These are phyloP conservation scores for Staphylotrichum longicolle DNA, from an alignment of 495 filamentous ascomycete genomes.

Conservation along the genomic window DNA sequence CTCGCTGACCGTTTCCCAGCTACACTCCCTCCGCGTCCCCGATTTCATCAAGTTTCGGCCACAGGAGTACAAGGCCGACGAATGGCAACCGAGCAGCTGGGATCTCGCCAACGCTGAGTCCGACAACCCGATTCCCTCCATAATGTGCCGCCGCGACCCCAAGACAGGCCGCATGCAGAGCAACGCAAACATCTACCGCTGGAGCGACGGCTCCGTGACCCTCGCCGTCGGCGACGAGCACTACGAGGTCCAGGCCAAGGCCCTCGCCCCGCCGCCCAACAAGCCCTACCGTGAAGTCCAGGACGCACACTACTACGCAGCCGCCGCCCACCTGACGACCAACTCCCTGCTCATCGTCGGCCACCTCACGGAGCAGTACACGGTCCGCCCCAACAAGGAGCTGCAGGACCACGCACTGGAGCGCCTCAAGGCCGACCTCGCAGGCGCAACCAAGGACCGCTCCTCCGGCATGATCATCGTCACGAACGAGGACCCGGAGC, in stretches of 20 bases:
- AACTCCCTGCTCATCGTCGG: constrained; percentile 71
- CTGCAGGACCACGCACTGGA: constrained; percentile 76
- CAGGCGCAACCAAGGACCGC: constrained; percentile 52
- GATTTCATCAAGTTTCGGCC: constrained; percentile 75
- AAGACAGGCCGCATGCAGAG: constrained; percentile 59
- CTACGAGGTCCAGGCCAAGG: constrained; percentile 73
- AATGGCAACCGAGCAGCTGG: constrained; percentile 55
- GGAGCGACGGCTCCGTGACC: constrained; percentile 83
- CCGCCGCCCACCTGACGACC: constrained; percentile 66
- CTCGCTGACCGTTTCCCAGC: constrained; percentile 42
- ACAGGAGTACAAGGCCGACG: constrained; percentile 67
- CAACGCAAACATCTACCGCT: constrained; percentile 73
- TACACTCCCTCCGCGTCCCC: constrained; percentile 77
- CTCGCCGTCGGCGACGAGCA: constrained; percentile 71
- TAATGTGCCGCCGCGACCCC: constrained; percentile 43
- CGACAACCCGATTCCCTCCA: constrained; percentile 39
- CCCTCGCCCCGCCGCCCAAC: constrained; percentile 62
- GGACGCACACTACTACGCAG: constrained; percentile 76
- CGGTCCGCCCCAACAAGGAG: constrained; percentile 64
- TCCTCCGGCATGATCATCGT: constrained; percentile 55
- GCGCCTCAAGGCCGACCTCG: constrained; percentile 67
- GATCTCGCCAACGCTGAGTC: constrained; percentile 45
- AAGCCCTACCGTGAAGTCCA: constrained; percentile 68
- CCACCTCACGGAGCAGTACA: constrained; percentile 75
- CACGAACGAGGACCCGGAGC: constrained; percentile 75